A percentile compares a stretch with the other conserved stretches of the same genome.
phyloP scores from a whole-genome alignment of 306 rosid species.

The Nissolia schottii region DNA sequence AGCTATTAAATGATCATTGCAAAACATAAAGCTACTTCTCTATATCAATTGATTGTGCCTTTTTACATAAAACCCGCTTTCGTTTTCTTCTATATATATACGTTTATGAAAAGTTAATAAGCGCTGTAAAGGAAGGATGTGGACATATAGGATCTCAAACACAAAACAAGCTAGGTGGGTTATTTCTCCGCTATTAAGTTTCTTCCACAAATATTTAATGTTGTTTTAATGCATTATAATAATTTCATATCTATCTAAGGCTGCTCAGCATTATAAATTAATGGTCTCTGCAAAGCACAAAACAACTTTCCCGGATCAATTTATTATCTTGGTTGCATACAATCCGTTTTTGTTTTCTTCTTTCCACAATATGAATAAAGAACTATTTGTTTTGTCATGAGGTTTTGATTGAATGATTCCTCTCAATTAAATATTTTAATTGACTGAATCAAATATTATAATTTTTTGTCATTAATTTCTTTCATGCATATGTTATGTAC shows the following conservation, averaged over 20 bases:
- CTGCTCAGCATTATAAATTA: constrained; percentile 21
- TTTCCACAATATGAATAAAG: constrained; percentile 12
- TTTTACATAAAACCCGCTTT: constrained; percentile 6
- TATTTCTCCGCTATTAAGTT: constrained; percentile 3
- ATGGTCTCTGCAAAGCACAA: constrained; percentile 33
- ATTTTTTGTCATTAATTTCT: too few relatives aligned
- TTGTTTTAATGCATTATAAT: constrained; percentile 3
- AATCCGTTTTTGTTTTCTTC: constrained; percentile 25
- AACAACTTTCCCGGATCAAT: constrained; percentile 24
- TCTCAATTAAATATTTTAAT: too few relatives aligned
- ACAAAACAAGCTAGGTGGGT: constrained; percentile 20
- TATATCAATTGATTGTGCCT: constrained; percentile 27
- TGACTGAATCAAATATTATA: too few relatives aligned
- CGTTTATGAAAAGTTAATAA: neutral
- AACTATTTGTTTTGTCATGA: neutral
- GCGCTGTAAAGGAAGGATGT: neutral
- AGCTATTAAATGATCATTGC: constrained; percentile 7
- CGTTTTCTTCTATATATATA: constrained; percentile 10
- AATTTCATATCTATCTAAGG: constrained; percentile 4
- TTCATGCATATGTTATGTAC: too few relatives aligned
- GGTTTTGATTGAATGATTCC: too few relatives aligned
- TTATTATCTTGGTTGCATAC: constrained; percentile 11
- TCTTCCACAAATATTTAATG: neutral
- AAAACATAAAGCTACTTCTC: constrained; percentile 2
- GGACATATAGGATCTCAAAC: constrained; percentile 5